Evolutionary conservation across 306 rosid species (phyloP).

Genomic region (Psophocarpus tetragonolobus): DNA sequence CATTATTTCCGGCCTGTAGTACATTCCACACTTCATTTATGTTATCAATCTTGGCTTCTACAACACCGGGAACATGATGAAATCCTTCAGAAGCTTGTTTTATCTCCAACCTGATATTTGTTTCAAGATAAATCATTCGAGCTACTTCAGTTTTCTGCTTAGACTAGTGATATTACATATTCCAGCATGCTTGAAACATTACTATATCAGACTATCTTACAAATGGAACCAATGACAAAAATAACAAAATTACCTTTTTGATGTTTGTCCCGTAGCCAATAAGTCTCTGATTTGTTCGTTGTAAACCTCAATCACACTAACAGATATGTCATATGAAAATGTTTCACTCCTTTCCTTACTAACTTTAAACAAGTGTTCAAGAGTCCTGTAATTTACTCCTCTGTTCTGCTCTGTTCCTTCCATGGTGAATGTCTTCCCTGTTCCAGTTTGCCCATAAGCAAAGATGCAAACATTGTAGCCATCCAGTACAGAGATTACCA

Average conservation of each 20-base stretch:
- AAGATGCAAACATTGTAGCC: constrained; percentile 90
- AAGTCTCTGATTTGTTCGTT: constrained; percentile 91
- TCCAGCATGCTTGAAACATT: constrained; percentile 30
- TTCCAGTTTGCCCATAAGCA: constrained; percentile 96
- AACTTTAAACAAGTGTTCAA: constrained; percentile 69
- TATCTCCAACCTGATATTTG: constrained; percentile 72
- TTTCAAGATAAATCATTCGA: constrained; percentile 28
- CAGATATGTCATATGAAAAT: constrained; percentile 62
- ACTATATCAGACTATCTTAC: not conserved
- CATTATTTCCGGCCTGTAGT: constrained; percentile 79
- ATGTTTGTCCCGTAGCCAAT: constrained; percentile 59
- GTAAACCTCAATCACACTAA: constrained; percentile 90
- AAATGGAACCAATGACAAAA: constrained; percentile 16
- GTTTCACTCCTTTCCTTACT: constrained; percentile 71
- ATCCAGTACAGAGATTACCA: constrained; percentile 79
- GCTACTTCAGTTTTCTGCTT: constrained; percentile 21
- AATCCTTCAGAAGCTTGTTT: constrained; percentile 76
- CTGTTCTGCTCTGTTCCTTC: constrained; percentile 81
- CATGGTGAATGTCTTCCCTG: constrained; percentile 94
- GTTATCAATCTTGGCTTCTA: constrained; percentile 69
- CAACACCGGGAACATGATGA: constrained; percentile 82
- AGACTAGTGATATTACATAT: constrained; percentile 4
- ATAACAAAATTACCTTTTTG: constrained; percentile 64
- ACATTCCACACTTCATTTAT: constrained; percentile 73
- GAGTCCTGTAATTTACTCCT: constrained; percentile 89